Percentiles rank a stretch among this genome's conserved stretches.
These are phyloP conservation scores for Saccharomyces mikatae DNA, from an alignment of 805 yeast genomes.

Conservation along the genomic window DNA sequence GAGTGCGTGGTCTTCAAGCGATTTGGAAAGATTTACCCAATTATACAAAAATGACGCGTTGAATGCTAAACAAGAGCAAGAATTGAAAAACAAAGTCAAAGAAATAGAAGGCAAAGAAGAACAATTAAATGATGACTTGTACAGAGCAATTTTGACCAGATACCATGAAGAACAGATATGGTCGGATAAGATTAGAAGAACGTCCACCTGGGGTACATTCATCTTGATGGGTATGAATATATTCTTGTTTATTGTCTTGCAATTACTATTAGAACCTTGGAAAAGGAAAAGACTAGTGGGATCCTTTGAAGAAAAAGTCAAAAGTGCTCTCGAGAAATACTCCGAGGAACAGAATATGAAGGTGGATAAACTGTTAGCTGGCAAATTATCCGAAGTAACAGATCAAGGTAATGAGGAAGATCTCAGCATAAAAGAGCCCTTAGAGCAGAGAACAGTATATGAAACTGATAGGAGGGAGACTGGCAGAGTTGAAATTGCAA, in stretches of 20 bases:
- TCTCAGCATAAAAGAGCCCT: background rate
- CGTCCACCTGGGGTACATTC: slow-evolving; percentile 96
- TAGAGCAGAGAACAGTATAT: background rate
- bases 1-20: slow-evolving; percentile 68
- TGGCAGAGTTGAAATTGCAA: background rate
- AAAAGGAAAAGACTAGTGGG: slow-evolving; percentile 73
- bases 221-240: slow-evolving; percentile 81
- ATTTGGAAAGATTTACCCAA: slow-evolving; percentile 76
- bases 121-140: slow-evolving; percentile 56
- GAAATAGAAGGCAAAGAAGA: slow-evolving; percentile 58
- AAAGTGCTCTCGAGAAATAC: slow-evolving; percentile 39
- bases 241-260: slow-evolving; percentile 68
- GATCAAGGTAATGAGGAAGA: background rate
- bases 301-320: slow-evolving; percentile 76
- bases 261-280: slow-evolving; percentile 90
- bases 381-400: background rate
- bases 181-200: slow-evolving; percentile 92
- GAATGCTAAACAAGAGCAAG: slow-evolving; percentile 52
- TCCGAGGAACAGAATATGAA: slow-evolving; percentile 23
- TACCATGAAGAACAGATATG: slow-evolving; percentile 97
- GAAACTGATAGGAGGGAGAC: background rate
- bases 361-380: slow-evolving; percentile 16
- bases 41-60: slow-evolving; percentile 74
- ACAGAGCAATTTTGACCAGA: slow-evolving; percentile 72
- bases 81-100: slow-evolving; percentile 41